Conservation (phyloP, 2,329 filamentous ascomycete species). For the Alternaria postmessia region DNA sequence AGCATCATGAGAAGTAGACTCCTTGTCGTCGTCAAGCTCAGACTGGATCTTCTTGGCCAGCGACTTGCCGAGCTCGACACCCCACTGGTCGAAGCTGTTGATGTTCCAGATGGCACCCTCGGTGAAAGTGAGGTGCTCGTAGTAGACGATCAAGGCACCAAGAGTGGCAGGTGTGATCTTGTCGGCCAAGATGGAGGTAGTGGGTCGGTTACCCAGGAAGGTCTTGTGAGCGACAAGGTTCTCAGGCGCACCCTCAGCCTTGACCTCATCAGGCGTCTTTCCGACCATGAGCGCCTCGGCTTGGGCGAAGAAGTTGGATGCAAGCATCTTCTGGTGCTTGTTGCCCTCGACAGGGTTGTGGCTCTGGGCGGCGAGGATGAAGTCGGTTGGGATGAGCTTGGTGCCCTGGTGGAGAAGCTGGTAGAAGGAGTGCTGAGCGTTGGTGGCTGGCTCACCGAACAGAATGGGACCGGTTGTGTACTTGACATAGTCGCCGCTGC, state of each 20-base stretch:
- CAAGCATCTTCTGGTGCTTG: slow-evolving; percentile 95
- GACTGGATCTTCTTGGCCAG: slow-evolving; percentile 74
- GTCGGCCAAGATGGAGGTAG: slow-evolving; percentile 91
- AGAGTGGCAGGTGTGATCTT: slow-evolving; percentile 94
- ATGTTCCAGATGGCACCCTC: slow-evolving; percentile 99
- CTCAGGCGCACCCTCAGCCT: slow-evolving; percentile 75
- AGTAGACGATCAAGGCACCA: slow-evolving; percentile 96
- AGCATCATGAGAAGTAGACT: slow-evolving; percentile 77
- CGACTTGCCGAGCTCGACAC: slow-evolving; percentile 96
- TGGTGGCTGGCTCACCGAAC: slow-evolving; percentile 98
- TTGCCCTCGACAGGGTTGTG: slow-evolving; percentile 95
- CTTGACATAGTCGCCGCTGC: slow-evolving; percentile 86
- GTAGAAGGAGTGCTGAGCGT: slow-evolving; percentile 99
- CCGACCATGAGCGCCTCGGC: slow-evolving; percentile 90
- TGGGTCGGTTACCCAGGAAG: slow-evolving; percentile 96
- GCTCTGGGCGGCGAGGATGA: slow-evolving; percentile 93
- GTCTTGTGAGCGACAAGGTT: slow-evolving; percentile 96
- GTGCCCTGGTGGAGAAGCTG: slow-evolving; percentile 99
- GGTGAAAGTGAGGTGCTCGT: slow-evolving; percentile 97
- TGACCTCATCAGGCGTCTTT: slow-evolving; percentile 82
- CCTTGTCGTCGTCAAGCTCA: slow-evolving; percentile 83
- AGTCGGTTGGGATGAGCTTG: slow-evolving; percentile 97
- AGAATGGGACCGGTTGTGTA: slow-evolving; percentile 97
- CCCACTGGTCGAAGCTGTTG: slow-evolving; percentile 99
- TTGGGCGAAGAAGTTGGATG: slow-evolving; percentile 90